These are phyloP conservation scores for Dichotomopilus funicola DNA, from an alignment of 2,329 filamentous ascomycete genomes.

Conservation along the genomic window DNA sequence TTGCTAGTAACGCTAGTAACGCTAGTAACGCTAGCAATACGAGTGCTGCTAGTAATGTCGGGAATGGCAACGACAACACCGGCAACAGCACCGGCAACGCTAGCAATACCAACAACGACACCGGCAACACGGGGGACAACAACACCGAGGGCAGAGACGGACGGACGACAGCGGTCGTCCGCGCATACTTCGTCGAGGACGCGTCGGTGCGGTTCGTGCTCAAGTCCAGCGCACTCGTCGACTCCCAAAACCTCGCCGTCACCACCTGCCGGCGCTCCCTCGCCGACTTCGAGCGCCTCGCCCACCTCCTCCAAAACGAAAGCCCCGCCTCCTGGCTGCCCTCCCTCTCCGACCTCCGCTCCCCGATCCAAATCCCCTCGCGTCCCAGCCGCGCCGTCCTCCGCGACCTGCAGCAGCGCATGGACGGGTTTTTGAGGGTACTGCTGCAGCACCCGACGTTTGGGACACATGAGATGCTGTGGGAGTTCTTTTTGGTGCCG, in stretches of 20 bases:
- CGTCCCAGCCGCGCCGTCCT: constrained; percentile 82
- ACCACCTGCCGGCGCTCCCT: constrained; percentile 88
- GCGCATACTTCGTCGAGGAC: constrained; percentile 96
- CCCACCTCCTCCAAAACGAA: constrained; percentile 75
- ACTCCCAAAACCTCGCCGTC: constrained; percentile 77
- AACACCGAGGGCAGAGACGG: constrained; percentile 54
- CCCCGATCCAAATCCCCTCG: constrained; percentile 87
- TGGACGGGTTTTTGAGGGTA: constrained; percentile 83
- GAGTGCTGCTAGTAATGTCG: too few species aligned
- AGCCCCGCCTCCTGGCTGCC: constrained; percentile 96
- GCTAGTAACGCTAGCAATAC: too few species aligned
- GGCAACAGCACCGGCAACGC: too few species aligned
- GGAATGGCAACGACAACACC: too few species aligned
- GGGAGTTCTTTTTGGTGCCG: constrained; percentile 97
- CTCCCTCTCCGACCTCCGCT: constrained; percentile 66
- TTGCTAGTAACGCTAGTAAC: too few species aligned
- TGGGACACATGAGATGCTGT: constrained; percentile 91
- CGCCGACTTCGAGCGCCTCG: constrained; percentile 84
- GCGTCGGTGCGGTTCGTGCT: constrained; percentile 86
- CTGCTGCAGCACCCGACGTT: constrained; percentile 87
- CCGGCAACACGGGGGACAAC: too few species aligned
- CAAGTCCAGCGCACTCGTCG: constrained; percentile 86
- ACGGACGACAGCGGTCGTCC: constrained; percentile 84
- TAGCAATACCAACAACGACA: too few species aligned
- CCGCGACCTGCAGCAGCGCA: constrained; percentile 76